These are phyloP conservation scores for Acer saccharum DNA, from an alignment of 345 rosid genomes.

Conservation along the genomic window DNA sequence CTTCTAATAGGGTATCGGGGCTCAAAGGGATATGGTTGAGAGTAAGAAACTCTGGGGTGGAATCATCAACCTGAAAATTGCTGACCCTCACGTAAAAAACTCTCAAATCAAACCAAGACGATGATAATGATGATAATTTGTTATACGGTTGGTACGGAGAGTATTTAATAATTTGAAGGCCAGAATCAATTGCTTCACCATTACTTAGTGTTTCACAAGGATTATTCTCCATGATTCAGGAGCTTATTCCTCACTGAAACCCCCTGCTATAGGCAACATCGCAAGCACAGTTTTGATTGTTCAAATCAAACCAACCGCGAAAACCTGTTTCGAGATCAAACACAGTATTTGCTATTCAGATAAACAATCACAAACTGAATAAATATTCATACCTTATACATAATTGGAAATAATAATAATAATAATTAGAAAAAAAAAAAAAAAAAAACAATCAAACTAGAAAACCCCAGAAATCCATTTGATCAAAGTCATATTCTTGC, in stretches of 20 bases:
- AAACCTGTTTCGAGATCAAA: constrained; percentile 29
- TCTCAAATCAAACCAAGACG: constrained; percentile 76
- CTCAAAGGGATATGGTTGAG: constrained; percentile 75
- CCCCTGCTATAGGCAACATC: background rate
- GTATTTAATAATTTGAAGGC: constrained; percentile 65
- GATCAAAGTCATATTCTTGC: constrained; percentile 6
- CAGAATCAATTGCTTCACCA: constrained; percentile 35
- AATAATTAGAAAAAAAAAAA: background rate
- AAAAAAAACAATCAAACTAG: background rate
- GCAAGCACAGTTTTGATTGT: constrained; percentile 7
- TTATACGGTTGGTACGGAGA: constrained; percentile 53
- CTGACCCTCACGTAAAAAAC: constrained; percentile 88
- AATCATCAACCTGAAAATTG: constrained; percentile 65
- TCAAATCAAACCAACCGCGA: constrained; percentile 8
- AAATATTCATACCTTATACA: background rate
- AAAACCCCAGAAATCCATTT: constrained; percentile 20
- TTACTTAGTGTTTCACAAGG: constrained; percentile 44
- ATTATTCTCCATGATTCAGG: constrained; percentile 51
- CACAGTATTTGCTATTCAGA: background rate
- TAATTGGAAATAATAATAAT: background rate
- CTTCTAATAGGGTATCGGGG: constrained; percentile 75
- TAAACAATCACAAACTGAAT: background rate
- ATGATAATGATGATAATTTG: constrained; percentile 38
- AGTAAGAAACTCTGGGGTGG: constrained; percentile 70
- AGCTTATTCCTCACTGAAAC: constrained; percentile 43